These are phyloP conservation scores for Saccharum hybrid DNA, from an alignment of 202 grass and related monocot genomes.

Conservation along the genomic window DNA sequence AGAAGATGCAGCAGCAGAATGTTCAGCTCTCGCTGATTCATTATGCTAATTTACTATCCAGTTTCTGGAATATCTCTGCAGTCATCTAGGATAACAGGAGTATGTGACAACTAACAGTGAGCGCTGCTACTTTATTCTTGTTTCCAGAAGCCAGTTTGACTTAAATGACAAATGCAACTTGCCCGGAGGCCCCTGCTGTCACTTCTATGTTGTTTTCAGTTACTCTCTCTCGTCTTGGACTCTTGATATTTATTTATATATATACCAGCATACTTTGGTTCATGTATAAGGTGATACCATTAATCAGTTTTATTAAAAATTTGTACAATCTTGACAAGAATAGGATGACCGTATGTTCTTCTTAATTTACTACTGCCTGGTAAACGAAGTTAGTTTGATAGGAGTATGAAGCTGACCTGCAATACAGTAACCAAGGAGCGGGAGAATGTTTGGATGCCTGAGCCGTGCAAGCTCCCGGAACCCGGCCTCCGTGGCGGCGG, in stretches of 20 bases:
- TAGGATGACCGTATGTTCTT: neutral
- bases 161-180: neutral
- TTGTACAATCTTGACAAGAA: neutral
- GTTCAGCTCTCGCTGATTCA: neutral
- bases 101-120: too few species aligned
- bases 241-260: neutral
- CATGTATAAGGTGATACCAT: neutral
- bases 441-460: constrained; percentile 79
- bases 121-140: neutral
- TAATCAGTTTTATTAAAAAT: neutral
- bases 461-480: constrained; percentile 61
- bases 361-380: neutral
- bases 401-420: constrained; percentile 50
- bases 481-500: neutral
- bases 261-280: neutral
- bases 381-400: neutral
- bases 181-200: neutral
- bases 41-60: neutral
- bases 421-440: constrained; percentile 85
- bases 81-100: neutral
- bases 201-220: constrained; percentile 6
- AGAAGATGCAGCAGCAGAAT: neutral
- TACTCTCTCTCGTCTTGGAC: neutral
- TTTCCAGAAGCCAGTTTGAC: neutral
- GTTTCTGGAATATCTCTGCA: neutral